Base-by-base conservation (phyloP, 345 rosid species). In the Rhodomyrtus tomentosa region DNA sequence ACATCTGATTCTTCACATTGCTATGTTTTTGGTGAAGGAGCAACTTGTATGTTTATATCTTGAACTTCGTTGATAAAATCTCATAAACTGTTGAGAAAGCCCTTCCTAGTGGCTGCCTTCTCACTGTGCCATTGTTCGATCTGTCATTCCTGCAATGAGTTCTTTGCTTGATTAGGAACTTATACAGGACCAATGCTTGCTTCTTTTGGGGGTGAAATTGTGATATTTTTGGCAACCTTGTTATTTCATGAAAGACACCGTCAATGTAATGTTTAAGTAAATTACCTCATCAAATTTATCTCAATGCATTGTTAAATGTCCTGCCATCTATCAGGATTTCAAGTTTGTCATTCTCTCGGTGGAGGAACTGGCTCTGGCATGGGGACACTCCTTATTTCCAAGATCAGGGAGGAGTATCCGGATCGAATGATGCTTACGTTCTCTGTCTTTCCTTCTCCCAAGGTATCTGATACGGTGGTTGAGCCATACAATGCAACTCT, bases 351-450 rank as follows among this genome's bases (percentile, higher is more conserved):
- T 74, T 84, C 85, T 53, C 56, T 84, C 2, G 85, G 85, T 72
- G 85, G 85, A 13, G 85, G 85, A 10, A 84, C 85, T 25, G 85
- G 85, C 25, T 84, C 85, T 53, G 85, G 85, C 24, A 84, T 84
- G 85, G 85, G 85, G 49, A 84, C 85, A 40, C 82, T 84, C 58
- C 85, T 84, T 48, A 84, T 84, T 40, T 84, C 85, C 54, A 84
- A 84, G 85, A 84, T 84, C 73, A 84, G 85, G 52, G 85, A 84
- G 85, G 85, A 84, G 82, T 84, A 84, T 81, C 85, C 85, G 13
- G 85, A 84, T 53, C 85, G 85, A 80, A 84, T 84, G 85, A 84
- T 84, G 85, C 27, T 84, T 48, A 84, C 85, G 10, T 84, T 84
- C 52, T 84, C 85, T 24, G 85, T 84, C 72, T 84, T 84, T 53